Evolutionary conservation across 2,329 filamentous ascomycete species (phyloP), one percentile per base, ranked within the genome.

Genomic region (Aspergillus oerlinghausenensis): DNA sequence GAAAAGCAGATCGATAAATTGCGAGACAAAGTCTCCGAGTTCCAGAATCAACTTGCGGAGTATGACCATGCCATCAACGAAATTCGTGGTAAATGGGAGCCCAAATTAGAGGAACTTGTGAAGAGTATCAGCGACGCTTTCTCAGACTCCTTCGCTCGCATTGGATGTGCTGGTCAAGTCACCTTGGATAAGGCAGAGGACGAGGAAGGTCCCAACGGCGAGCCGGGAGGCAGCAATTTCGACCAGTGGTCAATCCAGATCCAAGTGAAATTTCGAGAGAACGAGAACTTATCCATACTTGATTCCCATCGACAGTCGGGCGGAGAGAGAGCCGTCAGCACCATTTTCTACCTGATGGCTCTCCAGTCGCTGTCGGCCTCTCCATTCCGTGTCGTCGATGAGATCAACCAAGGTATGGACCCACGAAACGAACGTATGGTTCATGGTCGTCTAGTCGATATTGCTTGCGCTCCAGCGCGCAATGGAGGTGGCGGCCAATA

Each of bases 371-470:
- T 99, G 67, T 93, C 94, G 17, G 89, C 92, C 67, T 92, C 92
- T 3, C 94, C 94, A 1, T 99, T 99, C 83, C 91, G 94, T 52
- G 93, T 99, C 51, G 94, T 99, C 57, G 94, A 99, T 75, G 94
- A 99, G 78, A 99, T 99, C 81, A 99, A 99, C 71, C 94, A 99
- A 77, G 94, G 94, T 63, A 99, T 99, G 94, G 94, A 99, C 73
- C 94, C 93, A 47, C 88, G 94, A 67, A 99, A 99, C 75, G 94
- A 99, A 76, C 89, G 94, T 65, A 95, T 97, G 85, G 92, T 99
- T 17, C 94, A 99, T 76, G 91, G 93, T 71, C 90, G 94, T 61
- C 95, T 99, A 89, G 94, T 99, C 8, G 92, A 97, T 69, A 97
- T 99, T 70, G 94, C 94, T 47, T 97, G 94, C 73, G 71, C 69